phyloP scores from a whole-genome alignment of 192 early-diverging fungal species.

The Anaeromyces robustus region DNA sequence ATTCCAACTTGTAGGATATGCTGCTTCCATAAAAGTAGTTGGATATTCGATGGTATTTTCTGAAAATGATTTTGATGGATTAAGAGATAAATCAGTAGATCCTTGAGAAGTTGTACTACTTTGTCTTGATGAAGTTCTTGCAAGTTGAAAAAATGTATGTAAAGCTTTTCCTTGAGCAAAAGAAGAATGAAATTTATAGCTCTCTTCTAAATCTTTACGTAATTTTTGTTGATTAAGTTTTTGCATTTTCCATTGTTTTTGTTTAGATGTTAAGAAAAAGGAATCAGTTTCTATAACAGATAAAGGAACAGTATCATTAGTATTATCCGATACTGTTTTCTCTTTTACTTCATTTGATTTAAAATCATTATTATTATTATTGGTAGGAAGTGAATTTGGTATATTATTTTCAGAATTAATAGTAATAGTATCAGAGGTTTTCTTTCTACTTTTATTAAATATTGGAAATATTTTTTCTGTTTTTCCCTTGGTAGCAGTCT shows the following conservation, averaged over 20 bases:
- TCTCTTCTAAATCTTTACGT: not conserved
- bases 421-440: not conserved
- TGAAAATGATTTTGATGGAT: not conserved
- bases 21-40: not conserved
- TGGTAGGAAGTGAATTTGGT: not conserved
- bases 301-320: not conserved
- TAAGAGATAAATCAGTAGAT: not conserved
- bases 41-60: not conserved
- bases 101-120: not conserved
- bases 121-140: not conserved
- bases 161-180: not conserved
- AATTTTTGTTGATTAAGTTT: not conserved
- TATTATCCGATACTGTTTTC: not conserved
- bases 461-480: not conserved
- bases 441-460: not conserved
- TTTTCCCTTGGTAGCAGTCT: not conserved
- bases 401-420: not conserved
- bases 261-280: not conserved
- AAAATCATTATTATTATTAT: not conserved
- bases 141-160: not conserved
- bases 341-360: not conserved
- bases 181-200: not conserved
- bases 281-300: not conserved
- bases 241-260: not conserved
- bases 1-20: not conserved